Base-by-base conservation (phyloP, 2,329 filamentous ascomycete species). In the Fonsecaea pugnacius region DNA sequence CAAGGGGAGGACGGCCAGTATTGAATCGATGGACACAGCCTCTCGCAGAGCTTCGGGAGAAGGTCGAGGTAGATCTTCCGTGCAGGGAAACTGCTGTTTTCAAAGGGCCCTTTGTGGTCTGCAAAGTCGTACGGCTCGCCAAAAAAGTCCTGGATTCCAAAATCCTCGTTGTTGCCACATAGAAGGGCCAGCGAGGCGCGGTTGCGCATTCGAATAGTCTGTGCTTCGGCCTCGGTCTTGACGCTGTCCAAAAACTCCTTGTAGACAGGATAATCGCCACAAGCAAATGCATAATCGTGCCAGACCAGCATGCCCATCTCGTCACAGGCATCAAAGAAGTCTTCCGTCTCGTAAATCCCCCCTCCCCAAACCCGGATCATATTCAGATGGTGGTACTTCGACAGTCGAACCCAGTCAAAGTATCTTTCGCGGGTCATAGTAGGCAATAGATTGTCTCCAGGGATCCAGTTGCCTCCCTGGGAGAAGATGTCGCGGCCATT, bases 111-210 rank as follows among this genome's bases (percentile, higher is more conserved):
- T 70, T 90, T 91, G 78, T 97, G 89, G 9, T 87, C 83, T 92
- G 90, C 90, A 78, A 97, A 89, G 21, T 66, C 66, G 66, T 86
- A 90, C 8, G 87, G 82, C 65, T 86, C 89, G 67, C 96, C 83
- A 76, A 96, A 96, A 1, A 86, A 90, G 65, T 96, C 91, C 64
- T 89, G 88, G 59, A 92, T 89, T 74, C 94, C 89, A 75, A 97
- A 96, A 74, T 97, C 93, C 75, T 97, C 93, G 73, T 97, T 98
- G 78, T 96, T 96, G 16, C 93, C 94, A 2, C 91, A 92, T 80
- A 88, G 96, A 62, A 97, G 89, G 43, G 93, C 89, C 67, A 97
- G 90, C 9, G 87, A 92, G 0, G 93, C 91, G 74, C 97, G 93
- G 74, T 96, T 91, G 50, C 92, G 85, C 36, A 97, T 80, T 48